Conservation (phyloP, 805 yeast species). For the Debaryomyces hansenii region DNA sequence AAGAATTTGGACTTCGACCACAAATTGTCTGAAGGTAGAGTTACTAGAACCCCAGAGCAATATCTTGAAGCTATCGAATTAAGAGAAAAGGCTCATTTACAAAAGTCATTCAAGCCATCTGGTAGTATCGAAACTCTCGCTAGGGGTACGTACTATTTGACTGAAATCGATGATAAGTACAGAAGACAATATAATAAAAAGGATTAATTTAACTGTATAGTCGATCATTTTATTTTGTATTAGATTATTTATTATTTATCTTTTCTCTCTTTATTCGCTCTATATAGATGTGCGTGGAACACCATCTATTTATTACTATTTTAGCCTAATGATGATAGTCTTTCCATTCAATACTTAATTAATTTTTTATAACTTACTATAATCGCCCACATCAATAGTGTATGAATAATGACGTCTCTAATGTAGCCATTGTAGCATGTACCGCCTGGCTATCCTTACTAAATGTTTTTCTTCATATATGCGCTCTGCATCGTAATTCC, state of each 20-base stretch:
- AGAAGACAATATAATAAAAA: slow-evolving; percentile 79
- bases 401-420: too few relatives aligned
- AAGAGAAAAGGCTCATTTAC: slow-evolving; percentile 87
- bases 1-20: slow-evolving; percentile 64
- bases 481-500: too few relatives aligned
- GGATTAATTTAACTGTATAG: slow-evolving; percentile 37
- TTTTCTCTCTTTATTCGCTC: not conserved
- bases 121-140: slow-evolving; percentile 75
- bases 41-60: slow-evolving; percentile 66
- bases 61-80: slow-evolving; percentile 78
- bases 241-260: not conserved
- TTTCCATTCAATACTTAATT: not conserved
- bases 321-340: not conserved
- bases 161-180: slow-evolving; percentile 80
- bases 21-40: slow-evolving; percentile 65
- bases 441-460: too few relatives aligned
- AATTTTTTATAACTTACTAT: not conserved
- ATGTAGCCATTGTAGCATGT: too few relatives aligned
- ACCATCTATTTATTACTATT: too few relatives aligned
- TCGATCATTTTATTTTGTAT: not conserved
- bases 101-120: slow-evolving; percentile 74
- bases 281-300: not conserved
- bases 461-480: too few relatives aligned
- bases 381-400: too few relatives aligned
- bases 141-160: slow-evolving; percentile 80